A percentile compares a stretch with the other conserved stretches of the same genome.
Evolutionary conservation across 192 early-diverging fungal genomes (phyloP).

Genomic region (Coemansia sp.): DNA sequence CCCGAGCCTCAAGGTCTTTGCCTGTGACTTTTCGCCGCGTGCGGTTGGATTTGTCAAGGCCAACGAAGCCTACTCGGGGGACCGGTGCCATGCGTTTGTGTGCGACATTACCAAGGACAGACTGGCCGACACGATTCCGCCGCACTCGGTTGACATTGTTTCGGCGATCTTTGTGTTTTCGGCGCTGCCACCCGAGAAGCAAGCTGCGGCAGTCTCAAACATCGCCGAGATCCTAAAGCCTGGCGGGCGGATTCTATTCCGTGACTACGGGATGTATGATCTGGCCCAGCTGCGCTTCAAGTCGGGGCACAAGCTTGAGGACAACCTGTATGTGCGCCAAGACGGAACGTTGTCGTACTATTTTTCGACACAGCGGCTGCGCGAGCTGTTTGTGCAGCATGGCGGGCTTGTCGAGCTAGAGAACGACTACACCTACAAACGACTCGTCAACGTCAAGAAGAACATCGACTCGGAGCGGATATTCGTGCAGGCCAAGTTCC

Average conservation of each 20-base stretch:
- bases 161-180: constrained; percentile 96
- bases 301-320: constrained; percentile 77
- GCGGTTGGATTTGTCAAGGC: constrained; percentile 92
- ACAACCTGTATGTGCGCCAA: constrained; percentile 96
- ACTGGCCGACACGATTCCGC: constrained; percentile 68
- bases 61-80: constrained; percentile 65
- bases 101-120: constrained; percentile 83
- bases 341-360: constrained; percentile 96
- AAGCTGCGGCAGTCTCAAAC: constrained; percentile 76
- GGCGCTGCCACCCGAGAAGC: constrained; percentile 82
- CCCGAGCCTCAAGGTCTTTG: constrained; percentile 82
- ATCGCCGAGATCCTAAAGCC: constrained; percentile 80
- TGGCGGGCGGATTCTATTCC: constrained; percentile 82
- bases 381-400: constrained; percentile 58
- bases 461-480: constrained; percentile 65
- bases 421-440: constrained; percentile 62
- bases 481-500: constrained; percentile 74
- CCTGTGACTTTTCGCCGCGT: constrained; percentile 84
- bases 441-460: constrained; percentile 65
- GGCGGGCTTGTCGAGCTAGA: constrained; percentile 56
- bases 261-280: constrained; percentile 98
- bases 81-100: constrained; percentile 82
- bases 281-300: constrained; percentile 97
- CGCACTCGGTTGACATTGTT: constrained; percentile 81
- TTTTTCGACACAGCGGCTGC: constrained; percentile 66